These are phyloP conservation scores for Coemansia sp. DNA, from an alignment of 192 early-diverging fungal species.

Conservation along the genomic window DNA sequence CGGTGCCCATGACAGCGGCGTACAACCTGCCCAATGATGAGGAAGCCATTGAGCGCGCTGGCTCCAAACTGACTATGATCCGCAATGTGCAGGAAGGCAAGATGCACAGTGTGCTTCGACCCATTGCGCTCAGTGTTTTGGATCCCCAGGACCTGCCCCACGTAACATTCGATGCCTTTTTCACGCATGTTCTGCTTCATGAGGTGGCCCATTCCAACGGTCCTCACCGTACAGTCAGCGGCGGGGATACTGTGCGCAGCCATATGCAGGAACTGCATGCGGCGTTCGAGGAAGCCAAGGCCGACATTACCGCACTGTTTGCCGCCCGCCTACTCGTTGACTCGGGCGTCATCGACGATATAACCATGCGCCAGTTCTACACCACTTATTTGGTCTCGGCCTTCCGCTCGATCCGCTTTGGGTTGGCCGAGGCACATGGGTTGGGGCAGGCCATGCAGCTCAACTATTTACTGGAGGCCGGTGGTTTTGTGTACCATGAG, in stretches of 20 bases:
- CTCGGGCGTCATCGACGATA: slow-evolving; percentile 58
- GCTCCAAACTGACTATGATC: slow-evolving; percentile 72
- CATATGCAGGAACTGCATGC: slow-evolving; percentile 68
- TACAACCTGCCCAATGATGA: slow-evolving; percentile 81
- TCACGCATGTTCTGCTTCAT: slow-evolving; percentile 70
- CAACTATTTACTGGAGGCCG: slow-evolving; percentile 65
- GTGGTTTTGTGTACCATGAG: slow-evolving; percentile 59
- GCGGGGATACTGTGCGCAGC: slow-evolving; percentile 63
- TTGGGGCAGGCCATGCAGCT: slow-evolving; percentile 72
- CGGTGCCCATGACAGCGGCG: slow-evolving; percentile 73
- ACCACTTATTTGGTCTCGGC: slow-evolving; percentile 72
- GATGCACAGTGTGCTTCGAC: slow-evolving; percentile 60
- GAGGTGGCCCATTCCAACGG: slow-evolving; percentile 74
- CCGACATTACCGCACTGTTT: slow-evolving; percentile 69
- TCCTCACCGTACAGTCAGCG: slow-evolving; percentile 57
- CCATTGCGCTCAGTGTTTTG: slow-evolving; percentile 62
- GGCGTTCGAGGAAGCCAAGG: slow-evolving; percentile 77
- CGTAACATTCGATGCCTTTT: slow-evolving; percentile 69
- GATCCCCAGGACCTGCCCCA: slow-evolving; percentile 55
- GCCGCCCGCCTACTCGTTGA: slow-evolving; percentile 63
- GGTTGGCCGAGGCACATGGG: slow-evolving; percentile 68
- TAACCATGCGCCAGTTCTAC: slow-evolving; percentile 64
- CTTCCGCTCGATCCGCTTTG: slow-evolving; percentile 71
- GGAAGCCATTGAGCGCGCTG: slow-evolving; percentile 64
- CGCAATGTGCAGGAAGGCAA: slow-evolving; percentile 78